Conservation (phyloP, 805 yeast genomes). For the Yarrowia keelungensis region DNA sequence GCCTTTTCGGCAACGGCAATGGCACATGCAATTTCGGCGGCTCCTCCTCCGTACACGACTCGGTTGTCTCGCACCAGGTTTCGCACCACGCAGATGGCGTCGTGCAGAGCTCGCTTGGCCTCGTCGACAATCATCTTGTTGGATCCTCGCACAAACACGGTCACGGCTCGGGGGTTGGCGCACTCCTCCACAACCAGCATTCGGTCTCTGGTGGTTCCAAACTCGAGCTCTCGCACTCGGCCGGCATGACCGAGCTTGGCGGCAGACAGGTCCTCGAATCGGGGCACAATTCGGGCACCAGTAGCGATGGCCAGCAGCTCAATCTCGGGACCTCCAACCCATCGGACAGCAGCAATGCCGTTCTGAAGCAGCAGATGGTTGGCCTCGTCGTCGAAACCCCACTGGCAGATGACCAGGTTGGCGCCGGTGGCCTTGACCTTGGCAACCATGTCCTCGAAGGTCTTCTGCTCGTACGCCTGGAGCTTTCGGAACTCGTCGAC, state of each 20-base stretch:
- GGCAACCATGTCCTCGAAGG: slow-evolving; percentile 88
- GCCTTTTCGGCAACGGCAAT: slow-evolving; percentile 90
- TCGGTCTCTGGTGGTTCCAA: slow-evolving; percentile 95
- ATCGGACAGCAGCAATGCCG: slow-evolving; percentile 92
- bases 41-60: slow-evolving; percentile 99
- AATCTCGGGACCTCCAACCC: slow-evolving; percentile 98
- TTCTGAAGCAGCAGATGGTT: slow-evolving; percentile 89
- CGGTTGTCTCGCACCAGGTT: slow-evolving; percentile 89
- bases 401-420: slow-evolving; percentile 94
- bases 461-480: slow-evolving; percentile 90
- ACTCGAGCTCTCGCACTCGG: slow-evolving; percentile 80
- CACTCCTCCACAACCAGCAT: slow-evolving; percentile 95
- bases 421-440: slow-evolving; percentile 90
- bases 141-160: slow-evolving; percentile 93
- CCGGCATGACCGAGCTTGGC: slow-evolving; percentile 91
- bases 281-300: slow-evolving; percentile 93
- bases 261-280: slow-evolving; percentile 87
- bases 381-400: slow-evolving; percentile 99
- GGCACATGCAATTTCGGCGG: slow-evolving; percentile 94
- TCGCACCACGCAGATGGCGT: slow-evolving; percentile 95
- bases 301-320: slow-evolving; percentile 98
- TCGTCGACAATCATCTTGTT: slow-evolving; percentile 98
- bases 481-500: slow-evolving; percentile 92
- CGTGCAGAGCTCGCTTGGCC: slow-evolving; percentile 94
- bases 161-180: slow-evolving; percentile 84